Evolutionary conservation across 2,329 filamentous ascomycete genomes (phyloP).

Genomic region (Clarireedia monteithiana): DNA sequence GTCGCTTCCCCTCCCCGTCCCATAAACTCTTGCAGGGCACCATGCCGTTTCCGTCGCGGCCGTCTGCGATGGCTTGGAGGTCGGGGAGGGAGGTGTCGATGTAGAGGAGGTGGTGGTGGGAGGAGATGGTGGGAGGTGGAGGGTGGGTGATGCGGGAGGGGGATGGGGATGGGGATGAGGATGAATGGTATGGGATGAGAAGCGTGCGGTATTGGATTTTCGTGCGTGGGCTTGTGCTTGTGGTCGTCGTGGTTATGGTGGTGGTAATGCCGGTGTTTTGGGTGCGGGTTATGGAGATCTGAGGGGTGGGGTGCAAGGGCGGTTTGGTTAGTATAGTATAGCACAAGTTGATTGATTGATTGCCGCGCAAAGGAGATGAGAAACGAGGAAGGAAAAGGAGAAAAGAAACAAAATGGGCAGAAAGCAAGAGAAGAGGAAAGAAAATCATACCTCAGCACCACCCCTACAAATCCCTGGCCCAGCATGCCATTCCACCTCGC

Average conservation of each 20-base stretch:
- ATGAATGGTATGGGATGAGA: neutral
- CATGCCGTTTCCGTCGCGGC: slow-evolving; percentile 17
- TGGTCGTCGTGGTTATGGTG: neutral
- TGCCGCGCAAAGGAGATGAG: no score
- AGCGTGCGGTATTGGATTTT: neutral
- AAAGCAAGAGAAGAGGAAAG: neutral
- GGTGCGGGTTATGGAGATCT: no score
- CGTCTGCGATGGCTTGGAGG: neutral
- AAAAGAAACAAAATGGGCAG: neutral
- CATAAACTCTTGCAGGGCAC: slow-evolving; percentile 38
- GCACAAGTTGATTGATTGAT: no score
- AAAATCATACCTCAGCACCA: slow-evolving; percentile 12
- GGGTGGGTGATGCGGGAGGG: neutral
- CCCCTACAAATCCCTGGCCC: slow-evolving; percentile 46
- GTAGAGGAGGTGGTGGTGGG: neutral
- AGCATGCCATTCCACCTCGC: slow-evolving; percentile 77
- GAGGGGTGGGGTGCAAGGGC: no score
- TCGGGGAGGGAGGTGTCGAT: neutral
- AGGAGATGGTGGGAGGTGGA: neutral
- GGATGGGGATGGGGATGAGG: neutral
- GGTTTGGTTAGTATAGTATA: no score
- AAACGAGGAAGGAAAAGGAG: neutral
- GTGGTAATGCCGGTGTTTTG: neutral
- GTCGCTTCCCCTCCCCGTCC: slow-evolving; percentile 30
- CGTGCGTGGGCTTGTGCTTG: no score